phyloP scores from a whole-genome alignment of 331 rosid genomes.

The Pyrus hybrid region DNA sequence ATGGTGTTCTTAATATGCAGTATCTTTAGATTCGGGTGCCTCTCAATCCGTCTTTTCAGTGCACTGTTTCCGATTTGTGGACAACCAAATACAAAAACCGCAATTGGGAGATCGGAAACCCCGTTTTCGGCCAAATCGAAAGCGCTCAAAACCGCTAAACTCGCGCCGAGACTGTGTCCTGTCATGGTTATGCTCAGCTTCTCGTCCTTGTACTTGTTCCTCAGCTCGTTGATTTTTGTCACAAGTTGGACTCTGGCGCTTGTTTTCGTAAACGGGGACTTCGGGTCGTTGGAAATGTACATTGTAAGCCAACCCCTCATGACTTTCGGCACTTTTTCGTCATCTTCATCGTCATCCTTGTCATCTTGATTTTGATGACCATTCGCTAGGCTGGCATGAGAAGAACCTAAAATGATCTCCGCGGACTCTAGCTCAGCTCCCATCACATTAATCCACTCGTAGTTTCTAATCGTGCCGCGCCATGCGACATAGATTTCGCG shows the following conservation, averaged over 20 bases:
- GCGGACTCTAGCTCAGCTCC: slow-evolving; percentile 35
- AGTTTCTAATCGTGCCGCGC: slow-evolving; percentile 56
- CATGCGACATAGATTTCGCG: slow-evolving; percentile 57
- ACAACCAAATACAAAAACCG: slow-evolving; percentile 49
- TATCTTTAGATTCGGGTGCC: slow-evolving; percentile 33
- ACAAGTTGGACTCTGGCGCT: slow-evolving; percentile 44
- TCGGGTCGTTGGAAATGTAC: slow-evolving; percentile 45
- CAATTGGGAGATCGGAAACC: slow-evolving; percentile 25
- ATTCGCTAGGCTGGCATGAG: background rate
- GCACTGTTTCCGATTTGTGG: slow-evolving; percentile 62
- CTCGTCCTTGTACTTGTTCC: slow-evolving; percentile 33
- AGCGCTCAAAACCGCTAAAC: slow-evolving; percentile 37
- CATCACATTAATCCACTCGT: slow-evolving; percentile 49
- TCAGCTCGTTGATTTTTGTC: slow-evolving; percentile 12
- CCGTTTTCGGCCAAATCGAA: slow-evolving; percentile 63
- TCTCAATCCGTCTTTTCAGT: slow-evolving; percentile 28
- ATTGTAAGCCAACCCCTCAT: slow-evolving; percentile 67
- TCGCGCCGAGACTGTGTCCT: slow-evolving; percentile 63
- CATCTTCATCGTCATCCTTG: background rate
- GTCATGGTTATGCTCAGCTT: slow-evolving; percentile 33
- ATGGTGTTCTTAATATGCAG: slow-evolving; percentile 45
- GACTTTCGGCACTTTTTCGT: slow-evolving; percentile 18
- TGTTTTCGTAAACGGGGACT: slow-evolving; percentile 38
- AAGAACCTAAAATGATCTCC: background rate
- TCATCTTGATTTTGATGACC: background rate